phyloP scores from a whole-genome alignment of 2,329 filamentous ascomycete genomes.

The Claviceps purpurea region DNA sequence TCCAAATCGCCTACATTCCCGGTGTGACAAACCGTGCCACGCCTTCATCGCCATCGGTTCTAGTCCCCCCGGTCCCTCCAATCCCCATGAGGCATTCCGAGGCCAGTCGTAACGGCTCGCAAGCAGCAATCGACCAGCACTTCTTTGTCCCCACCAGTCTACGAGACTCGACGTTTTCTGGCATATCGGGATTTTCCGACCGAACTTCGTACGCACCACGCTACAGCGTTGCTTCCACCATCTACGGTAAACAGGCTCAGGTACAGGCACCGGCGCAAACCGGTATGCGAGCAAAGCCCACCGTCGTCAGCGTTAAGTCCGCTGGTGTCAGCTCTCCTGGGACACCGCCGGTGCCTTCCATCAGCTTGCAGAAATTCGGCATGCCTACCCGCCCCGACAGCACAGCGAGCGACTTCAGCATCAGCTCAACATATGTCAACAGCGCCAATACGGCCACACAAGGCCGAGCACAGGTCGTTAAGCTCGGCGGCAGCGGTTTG shows the following conservation, averaged over 20 bases:
- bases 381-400: slow-evolving; percentile 33
- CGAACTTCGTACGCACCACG: slow-evolving; percentile 49
- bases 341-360: slow-evolving; percentile 58
- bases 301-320: slow-evolving; percentile 84
- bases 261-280: slow-evolving; percentile 74
- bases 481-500: slow-evolving; percentile 37
- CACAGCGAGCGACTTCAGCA: slow-evolving; percentile 47
- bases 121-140: slow-evolving; percentile 60
- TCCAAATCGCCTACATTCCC: slow-evolving; percentile 97
- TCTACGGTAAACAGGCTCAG: slow-evolving; percentile 84
- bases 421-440: slow-evolving; percentile 56
- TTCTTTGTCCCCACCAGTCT: slow-evolving; percentile 89
- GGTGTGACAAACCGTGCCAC: slow-evolving; percentile 88
- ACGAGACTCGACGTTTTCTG: slow-evolving; percentile 82
- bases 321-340: slow-evolving; percentile 38
- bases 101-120: slow-evolving; percentile 31
- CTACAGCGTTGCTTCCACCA: slow-evolving; percentile 77
- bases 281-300: slow-evolving; percentile 75
- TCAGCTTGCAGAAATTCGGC: slow-evolving; percentile 51
- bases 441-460: slow-evolving; percentile 47
- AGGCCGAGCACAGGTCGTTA: slow-evolving; percentile 45
- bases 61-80: slow-evolving; percentile 86
- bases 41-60: slow-evolving; percentile 64
- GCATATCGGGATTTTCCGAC: slow-evolving; percentile 50
- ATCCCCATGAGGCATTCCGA: slow-evolving; percentile 57